Evolutionary conservation across 495 filamentous ascomycete species (phyloP).

Genomic region (Poronia punctata): DNA sequence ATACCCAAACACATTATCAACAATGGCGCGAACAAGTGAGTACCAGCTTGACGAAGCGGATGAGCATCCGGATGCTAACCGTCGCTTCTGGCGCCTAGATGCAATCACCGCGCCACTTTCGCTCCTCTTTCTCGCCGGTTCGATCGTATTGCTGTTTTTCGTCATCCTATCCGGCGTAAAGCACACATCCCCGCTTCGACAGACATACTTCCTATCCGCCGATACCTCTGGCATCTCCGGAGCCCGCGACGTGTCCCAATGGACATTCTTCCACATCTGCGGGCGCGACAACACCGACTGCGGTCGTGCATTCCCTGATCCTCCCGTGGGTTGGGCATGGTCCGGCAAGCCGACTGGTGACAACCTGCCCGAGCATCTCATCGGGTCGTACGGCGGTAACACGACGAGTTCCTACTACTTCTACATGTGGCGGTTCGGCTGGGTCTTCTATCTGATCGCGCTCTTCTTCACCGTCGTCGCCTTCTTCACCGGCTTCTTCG

Average conservation of each 20-base stretch:
- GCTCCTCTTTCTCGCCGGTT: slow-evolving; percentile 67
- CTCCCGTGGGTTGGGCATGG: slow-evolving; percentile 48
- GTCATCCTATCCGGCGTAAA: slow-evolving; percentile 65
- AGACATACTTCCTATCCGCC: slow-evolving; percentile 77
- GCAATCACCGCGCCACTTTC: slow-evolving; percentile 40
- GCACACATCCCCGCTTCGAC: slow-evolving; percentile 53
- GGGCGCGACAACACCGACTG: slow-evolving; percentile 43
- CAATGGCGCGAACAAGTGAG: slow-evolving; percentile 10
- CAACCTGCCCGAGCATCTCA: slow-evolving; percentile 33
- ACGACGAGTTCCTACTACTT: slow-evolving; percentile 44
- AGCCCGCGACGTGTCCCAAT: slow-evolving; percentile 59
- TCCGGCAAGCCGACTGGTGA: slow-evolving; percentile 19
- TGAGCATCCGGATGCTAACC: slow-evolving; percentile 1
- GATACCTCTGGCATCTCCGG: slow-evolving; percentile 62
- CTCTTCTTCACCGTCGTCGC: slow-evolving; percentile 54
- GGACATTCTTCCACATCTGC: slow-evolving; percentile 79
- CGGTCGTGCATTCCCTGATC: slow-evolving; percentile 33
- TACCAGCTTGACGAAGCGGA: neutral
- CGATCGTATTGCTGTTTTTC: slow-evolving; percentile 72
- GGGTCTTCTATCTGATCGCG: slow-evolving; percentile 68
- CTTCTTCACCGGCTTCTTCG: slow-evolving; percentile 46
- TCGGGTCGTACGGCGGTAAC: slow-evolving; percentile 36
- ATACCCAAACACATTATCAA: neutral
- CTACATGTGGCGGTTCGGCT: slow-evolving; percentile 56
- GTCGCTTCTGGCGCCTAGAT: neutral